These are phyloP conservation scores for Sphagnum tenellum DNA, from an alignment of 225 moss, liverwort and hornwort species.

Conservation along the genomic window DNA sequence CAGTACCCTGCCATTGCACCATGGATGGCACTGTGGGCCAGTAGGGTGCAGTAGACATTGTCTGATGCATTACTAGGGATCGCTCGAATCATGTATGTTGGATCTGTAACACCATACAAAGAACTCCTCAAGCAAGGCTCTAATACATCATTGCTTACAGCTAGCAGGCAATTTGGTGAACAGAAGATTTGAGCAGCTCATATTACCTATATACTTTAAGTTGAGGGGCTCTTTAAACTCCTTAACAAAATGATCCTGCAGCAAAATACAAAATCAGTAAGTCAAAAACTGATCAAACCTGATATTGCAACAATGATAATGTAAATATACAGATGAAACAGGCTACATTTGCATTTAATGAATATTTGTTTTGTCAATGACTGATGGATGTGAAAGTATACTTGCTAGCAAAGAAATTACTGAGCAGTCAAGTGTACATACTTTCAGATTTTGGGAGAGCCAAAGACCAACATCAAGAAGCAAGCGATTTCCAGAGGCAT, in stretches of 20 bases:
- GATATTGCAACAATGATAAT: not conserved
- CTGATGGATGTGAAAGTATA: not conserved
- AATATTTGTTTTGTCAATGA: not conserved
- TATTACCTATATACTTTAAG: slow-evolving; percentile 48
- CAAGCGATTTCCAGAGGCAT: slow-evolving; percentile 65
- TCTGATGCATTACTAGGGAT: slow-evolving; percentile 80
- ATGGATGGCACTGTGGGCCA: slow-evolving; percentile 74
- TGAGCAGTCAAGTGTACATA: not conserved
- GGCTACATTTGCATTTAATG: not conserved
- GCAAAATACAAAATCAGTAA: not conserved
- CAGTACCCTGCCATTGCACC: slow-evolving; percentile 80
- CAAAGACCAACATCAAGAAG: slow-evolving; percentile 63
- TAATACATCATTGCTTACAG: not conserved
- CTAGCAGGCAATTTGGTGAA: not conserved
- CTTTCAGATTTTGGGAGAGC: slow-evolving; percentile 66
- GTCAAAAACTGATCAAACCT: not conserved
- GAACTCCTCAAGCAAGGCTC: slow-evolving; percentile 5
- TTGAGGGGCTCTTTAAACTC: slow-evolving; percentile 44
- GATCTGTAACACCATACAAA: slow-evolving; percentile 44
- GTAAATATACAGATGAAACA: not conserved
- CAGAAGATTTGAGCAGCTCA: not conserved
- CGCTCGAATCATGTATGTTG: slow-evolving; percentile 82
- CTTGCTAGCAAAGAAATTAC: not conserved
- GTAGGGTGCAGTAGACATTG: slow-evolving; percentile 75
- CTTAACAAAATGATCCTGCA: slow-evolving; percentile 46